Base-by-base conservation (phyloP, 2,329 filamentous ascomycete species). In the Apiospora rasikravindrae region DNA sequence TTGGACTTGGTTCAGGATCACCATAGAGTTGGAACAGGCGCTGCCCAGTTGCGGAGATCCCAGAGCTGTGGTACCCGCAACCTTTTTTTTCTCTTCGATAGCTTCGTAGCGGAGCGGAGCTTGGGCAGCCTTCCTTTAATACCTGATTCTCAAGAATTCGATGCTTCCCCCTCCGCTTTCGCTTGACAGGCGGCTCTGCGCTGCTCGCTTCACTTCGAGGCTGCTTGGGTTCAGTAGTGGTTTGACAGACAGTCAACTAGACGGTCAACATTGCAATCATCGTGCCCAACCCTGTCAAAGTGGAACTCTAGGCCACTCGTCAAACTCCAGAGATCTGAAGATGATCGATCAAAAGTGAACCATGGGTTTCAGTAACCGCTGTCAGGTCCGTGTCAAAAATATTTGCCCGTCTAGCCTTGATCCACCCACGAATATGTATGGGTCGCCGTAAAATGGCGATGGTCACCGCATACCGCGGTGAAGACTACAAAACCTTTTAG, bases 341-440 rank as follows among this genome's bases (percentile, higher is more conserved):
- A 40, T 33, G 57, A 40, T 64, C 33, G 57, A 64, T 40, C 29
- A n/a, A 33, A 8, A 64, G 57, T 42, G 40, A 40, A 64, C 33
- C 57, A 40, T 64, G 33, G 57, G 57, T 64, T 64, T 64, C 57
- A 64, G 57, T 64, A 40, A 64, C 33, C 57, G 57, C 29, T 64
- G 33, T 64, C 57, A 40, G 57, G 57, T 64, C 57, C 29, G 33
- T 64, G 57, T 64, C 57, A 64, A 33, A 61, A 33, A n/a, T 14
- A 64, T 29, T 61, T 37, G 16, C 19, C 29, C 29, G 19, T 33
- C 29, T 22, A 37, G 29, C 16, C 53, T 8, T 6, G 57, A 40
- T 40, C 57, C 57, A 64, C 57, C n/a, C 33, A 37, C 57, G 29
- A 42, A 24, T 26, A 47, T 47, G 44, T n/a, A 64, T 64, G 57